A percentile compares a stretch with the other conserved stretches of the same genome.
Evolutionary conservation across 768 basidiomycete species (phyloP).

Genomic region (Sarcomyxa edulis): DNA sequence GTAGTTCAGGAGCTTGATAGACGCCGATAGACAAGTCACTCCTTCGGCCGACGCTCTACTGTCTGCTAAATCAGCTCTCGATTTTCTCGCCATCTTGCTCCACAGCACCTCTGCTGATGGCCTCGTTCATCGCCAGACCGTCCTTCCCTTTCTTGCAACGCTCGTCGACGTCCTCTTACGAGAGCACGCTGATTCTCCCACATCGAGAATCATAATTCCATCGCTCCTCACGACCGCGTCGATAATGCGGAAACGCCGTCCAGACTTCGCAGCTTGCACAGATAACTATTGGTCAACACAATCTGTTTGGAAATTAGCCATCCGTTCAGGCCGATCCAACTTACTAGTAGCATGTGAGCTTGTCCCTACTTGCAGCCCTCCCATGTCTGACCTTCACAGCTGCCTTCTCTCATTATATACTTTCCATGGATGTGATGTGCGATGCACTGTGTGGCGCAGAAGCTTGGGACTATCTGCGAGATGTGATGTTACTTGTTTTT

Average conservation of each 20-base stretch:
- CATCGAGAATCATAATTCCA: constrained; percentile 22
- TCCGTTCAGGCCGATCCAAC: constrained; percentile 19
- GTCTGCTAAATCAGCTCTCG: constrained; percentile 17
- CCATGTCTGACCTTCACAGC: constrained; percentile 23
- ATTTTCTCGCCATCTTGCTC: constrained; percentile 32
- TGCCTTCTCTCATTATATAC: constrained; percentile 40
- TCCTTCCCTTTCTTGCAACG: constrained; percentile 16
- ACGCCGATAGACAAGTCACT: constrained; percentile 1
- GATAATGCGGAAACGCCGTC: too few relatives aligned
- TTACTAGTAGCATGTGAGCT: constrained; percentile 38
- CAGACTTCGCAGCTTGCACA: too few relatives aligned
- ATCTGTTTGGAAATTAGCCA: constrained; percentile 30
- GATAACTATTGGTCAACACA: too few relatives aligned
- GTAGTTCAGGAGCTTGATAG: constrained; percentile 2
- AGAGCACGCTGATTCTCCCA: constrained; percentile 2
- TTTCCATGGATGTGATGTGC: constrained; percentile 16
- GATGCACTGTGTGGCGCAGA: constrained; percentile 40
- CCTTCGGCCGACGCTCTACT: constrained; percentile 7
- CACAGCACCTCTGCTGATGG: constrained; percentile 16
- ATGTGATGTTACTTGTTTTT: constrained; percentile 42
- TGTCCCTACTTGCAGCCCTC: neutral
- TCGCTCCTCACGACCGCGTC: constrained; percentile 30
- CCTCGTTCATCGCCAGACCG: constrained; percentile 13
- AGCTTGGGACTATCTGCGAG: constrained; percentile 50
- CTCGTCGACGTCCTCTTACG: constrained; percentile 14